Base-by-base conservation (phyloP, 2,329 filamentous ascomycete genomes). In the Paraconiothyrium brasiliense region DNA sequence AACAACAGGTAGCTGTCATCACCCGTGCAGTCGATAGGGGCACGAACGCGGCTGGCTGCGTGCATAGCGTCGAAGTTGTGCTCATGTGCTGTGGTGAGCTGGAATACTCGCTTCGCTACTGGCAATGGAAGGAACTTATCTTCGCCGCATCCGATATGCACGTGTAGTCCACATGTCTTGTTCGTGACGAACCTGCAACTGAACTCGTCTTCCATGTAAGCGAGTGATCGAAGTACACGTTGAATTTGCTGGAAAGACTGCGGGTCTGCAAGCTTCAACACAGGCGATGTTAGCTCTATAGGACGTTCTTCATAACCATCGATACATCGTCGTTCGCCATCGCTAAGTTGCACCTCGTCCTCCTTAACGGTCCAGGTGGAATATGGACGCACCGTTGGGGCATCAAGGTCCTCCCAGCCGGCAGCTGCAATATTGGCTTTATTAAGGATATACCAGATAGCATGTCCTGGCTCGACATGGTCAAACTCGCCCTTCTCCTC, bases 11-110 rank as follows among this genome's bases (percentile, higher is more conserved):
- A n/a, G 2, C 22, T 49, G 27, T 49, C 24, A 13, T 8, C 5
- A 16, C 24, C 27, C 27, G 14, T 30, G 1, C 27, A 6, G 14
- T 16, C 24, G 8, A n/a, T 14, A 49, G 47, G 47, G 1, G 14
- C 47, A 32, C 24, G 27, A n/a, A 49, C 20, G 24, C 47, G 47
- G 34, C 47, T 49, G 1, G 47, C 27, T 32, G 47, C 47, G n/a
- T 49, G 47, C 8, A 49, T 2, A 32, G 24, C 11, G 20, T 49
- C 47, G 3, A 49, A 32, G 13, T 49, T 49, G 47, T 49, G 47
- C 27, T 49, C 47, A 14, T 49, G 47, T 4, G 47, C 47, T 3
- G 47, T 49, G 24, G 47, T 49, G 24, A 49, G 47, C 14, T 49
- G 47, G 13, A 49, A 49, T 30, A 49, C 16, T 3, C 47, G 47